Conservation (phyloP, 257 asterid genomes). For the Solanum raphanifolium region DNA sequence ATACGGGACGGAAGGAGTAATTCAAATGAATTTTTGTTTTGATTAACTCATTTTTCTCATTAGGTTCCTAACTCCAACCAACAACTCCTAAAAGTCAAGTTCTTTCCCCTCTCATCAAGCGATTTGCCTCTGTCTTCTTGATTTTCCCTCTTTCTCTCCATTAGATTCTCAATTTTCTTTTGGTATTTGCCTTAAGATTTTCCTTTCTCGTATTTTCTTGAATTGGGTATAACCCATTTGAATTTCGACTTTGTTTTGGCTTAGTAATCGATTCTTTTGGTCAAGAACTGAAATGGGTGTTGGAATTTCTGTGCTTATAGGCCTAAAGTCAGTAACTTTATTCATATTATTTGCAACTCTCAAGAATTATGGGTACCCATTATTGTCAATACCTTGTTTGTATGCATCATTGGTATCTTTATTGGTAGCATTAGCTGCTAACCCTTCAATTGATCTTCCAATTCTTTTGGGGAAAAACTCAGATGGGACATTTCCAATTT, state of each 20-base stretch:
- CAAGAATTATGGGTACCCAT: constrained; percentile 10
- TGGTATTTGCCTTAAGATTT: background rate
- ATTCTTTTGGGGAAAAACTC: constrained; percentile 67
- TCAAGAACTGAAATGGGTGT: constrained; percentile 36
- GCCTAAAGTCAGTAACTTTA: constrained; percentile 48
- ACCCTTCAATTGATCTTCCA: constrained; percentile 73
- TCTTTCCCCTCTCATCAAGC: too few relatives aligned
- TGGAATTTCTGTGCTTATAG: constrained; percentile 62
- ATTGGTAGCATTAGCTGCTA: constrained; percentile 73
- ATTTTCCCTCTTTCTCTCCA: too few relatives aligned
- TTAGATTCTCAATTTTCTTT: too few relatives aligned
- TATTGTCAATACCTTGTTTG: constrained; percentile 54
- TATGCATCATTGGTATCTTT: constrained; percentile 70
- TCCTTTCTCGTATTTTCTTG: background rate
- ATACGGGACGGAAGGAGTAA: fast-evolving
- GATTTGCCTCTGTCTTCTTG: too few relatives aligned
- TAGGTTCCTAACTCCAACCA: too few relatives aligned
- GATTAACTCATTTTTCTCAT: too few relatives aligned
- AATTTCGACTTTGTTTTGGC: background rate
- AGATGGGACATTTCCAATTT: constrained; percentile 71
- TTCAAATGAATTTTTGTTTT: too few relatives aligned
- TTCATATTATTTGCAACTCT: constrained; percentile 41
- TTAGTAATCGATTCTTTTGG: background rate
- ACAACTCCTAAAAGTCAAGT: too few relatives aligned
- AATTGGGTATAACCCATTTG: background rate